phyloP scores from a whole-genome alignment of 1,139 yeast species.

The Yamadazyma kanchanaburiensis region DNA sequence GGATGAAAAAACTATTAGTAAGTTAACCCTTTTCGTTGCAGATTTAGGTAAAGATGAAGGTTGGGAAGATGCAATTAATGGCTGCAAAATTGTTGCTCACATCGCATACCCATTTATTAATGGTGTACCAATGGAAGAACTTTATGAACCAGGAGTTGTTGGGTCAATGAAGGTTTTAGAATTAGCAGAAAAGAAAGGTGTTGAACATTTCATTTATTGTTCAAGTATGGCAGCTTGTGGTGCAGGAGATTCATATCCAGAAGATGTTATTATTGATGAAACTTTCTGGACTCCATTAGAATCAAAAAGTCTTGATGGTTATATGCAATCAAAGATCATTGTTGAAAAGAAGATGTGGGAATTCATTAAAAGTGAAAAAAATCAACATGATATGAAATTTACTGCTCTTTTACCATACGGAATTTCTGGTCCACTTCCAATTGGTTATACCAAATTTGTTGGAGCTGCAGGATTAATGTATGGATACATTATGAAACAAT shows the following conservation, averaged over 20 bases:
- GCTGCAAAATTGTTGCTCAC: conserved; percentile 13
- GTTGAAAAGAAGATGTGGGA: conserved; percentile 15
- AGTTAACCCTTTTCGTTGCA: conserved; percentile 11
- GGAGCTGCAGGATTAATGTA: conserved; percentile 1
- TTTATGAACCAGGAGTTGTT: conserved; percentile 10
- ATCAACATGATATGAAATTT: conserved; percentile 9
- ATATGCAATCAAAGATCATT: conserved; percentile 12
- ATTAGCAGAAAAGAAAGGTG: conserved; percentile 12
- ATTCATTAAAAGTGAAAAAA: conserved; percentile 9
- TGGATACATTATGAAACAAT: conserved; percentile 1
- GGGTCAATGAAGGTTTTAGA: conserved; percentile 11
- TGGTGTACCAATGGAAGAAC: conserved; percentile 7
- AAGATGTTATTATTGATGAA: conserved; percentile 5
- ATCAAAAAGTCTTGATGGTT: conserved; percentile 9
- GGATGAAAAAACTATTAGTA: conserved; percentile 2
- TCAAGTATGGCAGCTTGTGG: conserved; percentile 18
- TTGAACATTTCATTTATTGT: conserved; percentile 18
- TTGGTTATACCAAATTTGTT: conserved; percentile 6
- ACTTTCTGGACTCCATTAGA: conserved; percentile 5
- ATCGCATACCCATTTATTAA: conserved; percentile 14
- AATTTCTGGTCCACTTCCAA: conserved; percentile 16
- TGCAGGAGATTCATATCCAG: conserved; percentile 4
- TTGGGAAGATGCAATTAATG: conserved; percentile 14
- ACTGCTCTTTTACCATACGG: conserved; percentile 15
- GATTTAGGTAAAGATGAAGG: conserved; percentile 12